Evolutionary conservation across 139 green algal species (phyloP), one percentile per base, ranked within the genome.

Genomic region (Marvania coccoides): DNA sequence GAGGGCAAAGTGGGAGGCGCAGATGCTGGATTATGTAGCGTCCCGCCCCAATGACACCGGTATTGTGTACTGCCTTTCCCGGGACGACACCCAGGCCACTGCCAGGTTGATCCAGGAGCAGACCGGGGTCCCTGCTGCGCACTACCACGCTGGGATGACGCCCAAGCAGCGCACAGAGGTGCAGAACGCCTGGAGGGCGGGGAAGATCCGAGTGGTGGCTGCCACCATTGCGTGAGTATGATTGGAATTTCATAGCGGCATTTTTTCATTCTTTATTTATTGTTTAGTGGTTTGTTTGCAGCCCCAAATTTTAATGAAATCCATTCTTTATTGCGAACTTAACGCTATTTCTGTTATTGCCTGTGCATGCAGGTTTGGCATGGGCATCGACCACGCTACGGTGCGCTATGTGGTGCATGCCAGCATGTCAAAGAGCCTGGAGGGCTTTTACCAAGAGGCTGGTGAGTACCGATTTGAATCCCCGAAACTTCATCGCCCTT

Each of bases 141-240:
- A 87, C 70, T 98, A 98, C 74, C 88, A 96, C 75, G 92, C 90
- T 9, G 92, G 88, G 37, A 89, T 98, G 84, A 84, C 75, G 2
- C 68, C 80, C 10, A 82, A 78, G 51, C 66, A 92, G 69, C 82
- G 92, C 7, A 84, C 85, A 61, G 33, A 78, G 58, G 85, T 89
- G 35, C 91, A 97, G 63, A 79, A 75, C n/a, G 58, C 54, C n/a
- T 97, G 90, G 90, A 51, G 59, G 24, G 24, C 2, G 26, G 59
- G 59, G 15, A 5, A 28, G 8, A 35, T 58, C 45, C 33, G 35
- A 38, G 45, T 69, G n/a, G 61, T 69, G 33, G 61, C 26, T 29
- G 61, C 61, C 3, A 69, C 61, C 7, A 69, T 69, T 42, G 61
- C 61, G 31, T n/a, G n/a, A n/a, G n/a, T n/a, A n/a, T n/a, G n/a